phyloP scores from a whole-genome alignment of 805 yeast genomes.

The Starmerella geochares region DNA sequence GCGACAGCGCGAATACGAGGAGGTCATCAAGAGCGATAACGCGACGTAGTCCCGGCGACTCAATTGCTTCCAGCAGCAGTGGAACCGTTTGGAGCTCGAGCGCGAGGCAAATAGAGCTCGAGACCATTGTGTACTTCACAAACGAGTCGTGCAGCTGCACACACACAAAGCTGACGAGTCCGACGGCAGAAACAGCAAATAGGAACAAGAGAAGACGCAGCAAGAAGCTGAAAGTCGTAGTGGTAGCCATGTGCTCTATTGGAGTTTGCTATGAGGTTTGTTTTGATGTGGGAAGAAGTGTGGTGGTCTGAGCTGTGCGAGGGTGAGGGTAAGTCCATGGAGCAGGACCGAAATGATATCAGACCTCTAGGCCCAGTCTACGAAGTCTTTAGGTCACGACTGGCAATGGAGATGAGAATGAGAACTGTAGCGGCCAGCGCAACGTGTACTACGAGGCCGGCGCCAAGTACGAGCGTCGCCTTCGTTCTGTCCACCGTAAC shows the following conservation, averaged over 20 bases:
- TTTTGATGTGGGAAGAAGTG: background rate
- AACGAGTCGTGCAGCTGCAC: slow-evolving; percentile 48
- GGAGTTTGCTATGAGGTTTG: background rate
- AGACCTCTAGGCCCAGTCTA: background rate
- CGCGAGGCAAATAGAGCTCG: background rate
- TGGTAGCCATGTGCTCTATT: background rate
- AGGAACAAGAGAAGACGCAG: background rate
- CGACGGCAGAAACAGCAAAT: slow-evolving; percentile 34
- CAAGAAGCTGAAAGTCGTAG: background rate
- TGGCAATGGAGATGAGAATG: slow-evolving; percentile 11
- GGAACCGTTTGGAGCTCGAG: background rate
- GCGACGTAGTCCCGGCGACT: background rate
- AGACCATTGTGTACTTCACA: background rate
- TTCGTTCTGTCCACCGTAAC: slow-evolving; percentile 22
- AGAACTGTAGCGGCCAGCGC: slow-evolving; percentile 34
- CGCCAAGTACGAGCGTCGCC: slow-evolving; percentile 17
- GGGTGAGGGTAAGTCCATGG: background rate
- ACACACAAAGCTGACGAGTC: slow-evolving; percentile 88
- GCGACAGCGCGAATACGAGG: background rate
- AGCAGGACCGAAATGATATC: background rate
- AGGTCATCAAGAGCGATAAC: background rate
- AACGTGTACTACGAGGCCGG: slow-evolving; percentile 21
- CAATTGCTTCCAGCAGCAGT: background rate
- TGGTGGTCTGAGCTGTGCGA: background rate
- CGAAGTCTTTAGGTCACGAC: slow-evolving; percentile 7